Evolutionary conservation across 2,329 filamentous ascomycete genomes (phyloP), one percentile per base, ranked within the genome.

Genomic region (Cordyceps cateniannulata): DNA sequence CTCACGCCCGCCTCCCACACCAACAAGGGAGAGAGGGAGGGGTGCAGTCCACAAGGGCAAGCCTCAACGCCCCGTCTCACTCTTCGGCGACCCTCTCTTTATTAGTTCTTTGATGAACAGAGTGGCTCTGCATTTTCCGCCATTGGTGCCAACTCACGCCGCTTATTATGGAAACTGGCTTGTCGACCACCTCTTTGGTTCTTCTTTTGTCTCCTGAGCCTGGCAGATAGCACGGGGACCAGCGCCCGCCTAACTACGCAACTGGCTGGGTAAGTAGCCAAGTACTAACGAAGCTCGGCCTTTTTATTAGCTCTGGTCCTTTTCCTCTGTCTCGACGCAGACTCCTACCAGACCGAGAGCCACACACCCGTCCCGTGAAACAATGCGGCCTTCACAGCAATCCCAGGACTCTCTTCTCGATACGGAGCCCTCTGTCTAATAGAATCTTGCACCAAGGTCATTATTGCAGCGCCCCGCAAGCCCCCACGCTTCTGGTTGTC

Each of bases 11-110:
- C 53, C 42, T 44, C n/a, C 18, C 25, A 49, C 45, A 47, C 45
- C 10, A 16, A 18, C 38, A 40, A 8, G 42, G 20, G 45, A 49
- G 44, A 3, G n/a, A 50, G 49, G 29, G 48, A 35, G 57, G 48
- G 35, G 25, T 35, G 48, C 27, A 53, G 24, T 47, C 57, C 45
- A 50, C 56, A 42, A 29, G 44, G 38, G 5, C 38, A 51, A 59
- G 57, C 56, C 45, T 51, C 57, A 47, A 47, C 48, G 56, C 57
- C 57, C 47, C 57, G 25, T 51, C 56, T 59, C 56, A 59, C 35
- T 8, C 49, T 45, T 59, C 57, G 57, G 57, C 57, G 57, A 59
- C 57, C 49, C 27, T 59, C 40, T 52, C 40, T 45, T 38, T 35
- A 51, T 52, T 51, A 51, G 56, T 38, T 49, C 24, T 48, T 42